A percentile compares a stretch with the other conserved stretches of the same genome.
These are phyloP conservation scores for Stentor roeselii DNA, from an alignment of 73 alveolate species.

Conservation along the genomic window DNA sequence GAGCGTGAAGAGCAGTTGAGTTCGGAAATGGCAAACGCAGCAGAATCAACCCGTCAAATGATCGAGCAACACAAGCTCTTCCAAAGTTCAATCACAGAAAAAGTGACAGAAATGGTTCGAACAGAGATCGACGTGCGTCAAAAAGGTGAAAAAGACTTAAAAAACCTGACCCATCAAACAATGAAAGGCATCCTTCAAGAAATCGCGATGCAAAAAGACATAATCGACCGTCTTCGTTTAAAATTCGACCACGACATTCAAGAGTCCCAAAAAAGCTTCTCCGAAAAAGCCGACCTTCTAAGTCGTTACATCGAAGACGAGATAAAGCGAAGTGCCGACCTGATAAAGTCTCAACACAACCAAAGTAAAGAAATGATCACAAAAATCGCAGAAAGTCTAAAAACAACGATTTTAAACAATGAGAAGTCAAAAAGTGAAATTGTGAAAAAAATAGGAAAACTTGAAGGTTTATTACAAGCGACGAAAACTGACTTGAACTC, in stretches of 20 bases:
- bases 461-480: conserved; percentile 51
- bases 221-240: conserved; percentile 32
- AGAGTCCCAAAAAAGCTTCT: conserved; percentile 50
- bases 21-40: conserved; percentile 44
- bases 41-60: conserved; percentile 39
- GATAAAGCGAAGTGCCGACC: conserved; percentile 34
- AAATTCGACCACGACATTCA: conserved; percentile 45
- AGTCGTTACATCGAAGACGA: conserved; percentile 63
- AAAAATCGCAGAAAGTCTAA: conserved; percentile 57
- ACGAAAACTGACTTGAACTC: conserved; percentile 53
- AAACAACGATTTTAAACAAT: conserved; percentile 47
- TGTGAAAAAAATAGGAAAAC: conserved; percentile 46
- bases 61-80: conserved; percentile 47
- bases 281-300: conserved; percentile 65
- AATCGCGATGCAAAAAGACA: conserved; percentile 49
- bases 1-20: conserved; percentile 54
- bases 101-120: conserved; percentile 61
- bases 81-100: conserved; percentile 58
- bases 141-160: conserved; percentile 35
- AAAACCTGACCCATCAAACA: conserved; percentile 41
- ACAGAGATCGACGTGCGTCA: conserved; percentile 57
- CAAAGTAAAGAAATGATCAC: conserved; percentile 54
- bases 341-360: conserved; percentile 39
- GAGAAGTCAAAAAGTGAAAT: conserved; percentile 53
- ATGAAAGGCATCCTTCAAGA: conserved; percentile 59